Base-by-base conservation (phyloP, 2,329 filamentous ascomycete species). In the Alternaria novae-zelandiae region DNA sequence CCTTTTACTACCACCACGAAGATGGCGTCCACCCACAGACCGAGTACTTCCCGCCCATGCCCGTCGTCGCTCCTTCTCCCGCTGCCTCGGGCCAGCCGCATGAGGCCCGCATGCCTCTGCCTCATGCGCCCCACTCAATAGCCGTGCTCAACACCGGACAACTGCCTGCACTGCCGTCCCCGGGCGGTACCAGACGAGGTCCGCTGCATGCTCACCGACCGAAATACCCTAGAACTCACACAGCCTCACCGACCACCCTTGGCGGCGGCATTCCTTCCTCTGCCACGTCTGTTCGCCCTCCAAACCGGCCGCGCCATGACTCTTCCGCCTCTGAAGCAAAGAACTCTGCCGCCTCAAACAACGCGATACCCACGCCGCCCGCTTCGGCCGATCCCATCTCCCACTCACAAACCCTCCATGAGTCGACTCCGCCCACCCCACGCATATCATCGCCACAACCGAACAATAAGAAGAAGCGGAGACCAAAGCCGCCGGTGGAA, bases 31-130 rank as follows among this genome's bases (percentile, higher is more conserved):
- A 95, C 77, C 86, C 84, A 61, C 90, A 89, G 25, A 88, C 87
- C 50, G 94, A 96, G 73, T 97, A 97, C 79, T 97, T 97, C 72
- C 91, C 93, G 30, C 90, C 90, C 21, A 90, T 86, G 69, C 82
- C 85, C 21, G 73, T 78, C 64, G 74, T 78, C 58, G 77, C 82
- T 60, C 78, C 82, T 28, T 82, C 81, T 9, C 80, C 82, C 30
- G 74, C 81, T 64, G 66, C 73, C 57, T 60, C 78, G 64, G 70
- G 75, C 66, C 71, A 82, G 58, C 73, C 82, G 58, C 74, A 82
- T 69, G 74, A 82, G 30, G 68, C 74, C 55, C 71, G 79, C 72
- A 66, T 68, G 80, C 66, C 72, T 79, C 55, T 77, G 26, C 66
- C 80, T 80, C 71, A 67, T 78, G 79, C 82, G 47, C 80, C 83